Evolutionary conservation across 2,329 filamentous ascomycete genomes (phyloP).

Genomic region (Neurospora sp.): DNA sequence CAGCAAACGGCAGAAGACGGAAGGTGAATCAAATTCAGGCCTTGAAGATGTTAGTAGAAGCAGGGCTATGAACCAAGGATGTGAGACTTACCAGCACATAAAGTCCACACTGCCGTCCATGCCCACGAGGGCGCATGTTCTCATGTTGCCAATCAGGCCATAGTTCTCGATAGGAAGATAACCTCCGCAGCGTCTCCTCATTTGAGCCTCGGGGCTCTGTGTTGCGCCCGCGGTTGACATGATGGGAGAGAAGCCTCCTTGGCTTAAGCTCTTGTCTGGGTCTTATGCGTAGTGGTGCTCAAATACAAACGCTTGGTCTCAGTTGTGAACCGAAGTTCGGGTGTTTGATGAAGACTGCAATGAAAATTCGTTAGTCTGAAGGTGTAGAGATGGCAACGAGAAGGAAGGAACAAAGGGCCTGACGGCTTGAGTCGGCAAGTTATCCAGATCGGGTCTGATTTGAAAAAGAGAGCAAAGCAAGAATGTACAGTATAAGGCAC

Average conservation of each 20-base stretch:
- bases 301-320: background rate
- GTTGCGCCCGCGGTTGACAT: slow-evolving; percentile 27
- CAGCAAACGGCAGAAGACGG: slow-evolving; percentile 63
- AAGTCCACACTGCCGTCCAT: slow-evolving; percentile 67
- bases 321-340: background rate
- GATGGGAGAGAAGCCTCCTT: background rate
- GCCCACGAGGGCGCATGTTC: slow-evolving; percentile 65
- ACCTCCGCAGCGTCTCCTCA: slow-evolving; percentile 29
- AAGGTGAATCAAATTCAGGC: slow-evolving; percentile 72
- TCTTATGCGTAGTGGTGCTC: background rate
- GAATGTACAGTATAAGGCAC: background rate
- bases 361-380: background rate
- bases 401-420: background rate
- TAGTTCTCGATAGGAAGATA: slow-evolving; percentile 64
- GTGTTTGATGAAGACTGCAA: background rate
- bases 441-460: background rate
- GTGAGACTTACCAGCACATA: slow-evolving; percentile 56
- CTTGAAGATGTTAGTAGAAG: slow-evolving; percentile 24
- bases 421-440: background rate
- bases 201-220: slow-evolving; percentile 16
- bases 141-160: slow-evolving; percentile 73
- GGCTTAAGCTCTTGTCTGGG: background rate
- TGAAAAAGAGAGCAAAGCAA: background rate
- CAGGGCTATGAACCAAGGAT: background rate
- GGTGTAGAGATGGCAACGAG: background rate